phyloP scores from a whole-genome alignment of 2,329 filamentous ascomycete species.

The Rhytidhysteron rufulum region DNA sequence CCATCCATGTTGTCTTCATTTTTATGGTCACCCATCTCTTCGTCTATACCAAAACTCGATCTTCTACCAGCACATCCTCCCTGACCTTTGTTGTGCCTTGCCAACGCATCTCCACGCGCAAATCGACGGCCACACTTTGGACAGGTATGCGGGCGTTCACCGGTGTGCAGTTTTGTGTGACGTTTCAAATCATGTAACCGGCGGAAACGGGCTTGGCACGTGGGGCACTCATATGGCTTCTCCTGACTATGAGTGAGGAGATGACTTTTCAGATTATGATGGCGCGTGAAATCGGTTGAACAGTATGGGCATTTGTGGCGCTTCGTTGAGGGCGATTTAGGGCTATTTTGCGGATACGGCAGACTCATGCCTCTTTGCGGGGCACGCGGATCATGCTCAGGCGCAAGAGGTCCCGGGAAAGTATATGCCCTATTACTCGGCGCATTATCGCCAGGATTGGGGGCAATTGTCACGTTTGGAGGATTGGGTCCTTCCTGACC shows the following conservation, averaged over 20 bases:
- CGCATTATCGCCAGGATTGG: slow-evolving; percentile 19
- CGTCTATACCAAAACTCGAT: slow-evolving; percentile 78
- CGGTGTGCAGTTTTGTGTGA: slow-evolving; percentile 93
- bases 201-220: slow-evolving; percentile 89
- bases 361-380: slow-evolving; percentile 57
- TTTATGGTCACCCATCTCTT: slow-evolving; percentile 54
- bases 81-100: slow-evolving; percentile 90
- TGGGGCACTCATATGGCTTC: slow-evolving; percentile 91
- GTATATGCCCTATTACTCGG: slow-evolving; percentile 55
- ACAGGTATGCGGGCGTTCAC: slow-evolving; percentile 91
- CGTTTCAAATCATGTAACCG: slow-evolving; percentile 92
- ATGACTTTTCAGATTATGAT: slow-evolving; percentile 97
- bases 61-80: slow-evolving; percentile 91
- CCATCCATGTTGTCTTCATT: slow-evolving; percentile 61
- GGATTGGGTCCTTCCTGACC: slow-evolving; percentile 37
- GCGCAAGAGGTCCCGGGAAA: slow-evolving; percentile 57
- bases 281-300: slow-evolving; percentile 91
- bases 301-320: slow-evolving; percentile 97
- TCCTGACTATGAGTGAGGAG: slow-evolving; percentile 96
- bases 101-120: slow-evolving; percentile 89
- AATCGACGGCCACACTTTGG: slow-evolving; percentile 93
- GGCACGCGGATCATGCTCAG: slow-evolving; percentile 45
- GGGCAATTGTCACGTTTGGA: slow-evolving; percentile 8
- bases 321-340: slow-evolving; percentile 72
- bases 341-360: slow-evolving; percentile 53